Evolutionary conservation across 257 asterid species (phyloP).

Genomic region (Solanum dulcamara): DNA sequence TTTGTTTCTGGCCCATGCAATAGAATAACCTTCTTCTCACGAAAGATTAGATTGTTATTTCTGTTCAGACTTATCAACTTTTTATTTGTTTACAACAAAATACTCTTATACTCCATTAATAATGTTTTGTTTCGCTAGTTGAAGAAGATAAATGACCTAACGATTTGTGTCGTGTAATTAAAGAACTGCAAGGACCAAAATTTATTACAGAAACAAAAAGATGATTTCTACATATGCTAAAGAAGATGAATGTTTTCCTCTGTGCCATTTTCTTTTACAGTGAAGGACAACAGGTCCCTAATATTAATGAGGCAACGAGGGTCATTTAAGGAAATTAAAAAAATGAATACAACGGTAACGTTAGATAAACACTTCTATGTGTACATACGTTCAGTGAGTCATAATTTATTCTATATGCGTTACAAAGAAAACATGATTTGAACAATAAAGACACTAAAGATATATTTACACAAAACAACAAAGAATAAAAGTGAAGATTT

Average conservation of each 20-base stretch:
- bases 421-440: not conserved
- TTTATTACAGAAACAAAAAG: not conserved
- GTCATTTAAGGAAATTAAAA: not conserved
- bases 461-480: not conserved
- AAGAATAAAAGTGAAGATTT: not conserved
- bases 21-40: not conserved
- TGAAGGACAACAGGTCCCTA: not conserved
- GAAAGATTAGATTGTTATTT: not conserved
- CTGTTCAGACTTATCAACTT: not conserved
- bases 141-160: not conserved
- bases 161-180: not conserved
- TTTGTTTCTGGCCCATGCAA: not conserved
- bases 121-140: not conserved
- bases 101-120: not conserved
- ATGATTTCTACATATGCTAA: not conserved
- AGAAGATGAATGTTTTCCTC: not conserved
- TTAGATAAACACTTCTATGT: not conserved
- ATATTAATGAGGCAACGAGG: not conserved
- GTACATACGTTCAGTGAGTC: not conserved
- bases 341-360: not conserved
- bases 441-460: not conserved
- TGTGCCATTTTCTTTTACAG: not conserved
- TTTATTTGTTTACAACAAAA: not conserved
- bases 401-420: not conserved
- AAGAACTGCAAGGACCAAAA: not conserved